Percentiles rank a stretch among this genome's conserved stretches.
phyloP scores from a whole-genome alignment of 2,329 filamentous ascomycete species.

The Lasiodiplodia gonubiensis region DNA sequence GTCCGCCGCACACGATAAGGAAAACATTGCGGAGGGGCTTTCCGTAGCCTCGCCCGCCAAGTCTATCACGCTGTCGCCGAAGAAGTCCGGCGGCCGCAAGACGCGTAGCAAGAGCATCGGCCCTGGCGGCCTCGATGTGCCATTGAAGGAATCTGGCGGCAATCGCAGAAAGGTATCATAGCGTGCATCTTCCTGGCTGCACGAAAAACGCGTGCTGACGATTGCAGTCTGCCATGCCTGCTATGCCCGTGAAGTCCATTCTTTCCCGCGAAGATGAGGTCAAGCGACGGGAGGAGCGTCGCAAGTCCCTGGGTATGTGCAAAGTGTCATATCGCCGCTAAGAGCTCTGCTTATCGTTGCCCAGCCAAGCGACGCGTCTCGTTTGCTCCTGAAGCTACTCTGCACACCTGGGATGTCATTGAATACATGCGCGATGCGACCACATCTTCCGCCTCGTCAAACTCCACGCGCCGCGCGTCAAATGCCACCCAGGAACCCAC shows the following conservation, averaged over 20 bases:
- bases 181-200: background rate
- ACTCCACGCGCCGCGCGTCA: constrained; percentile 76
- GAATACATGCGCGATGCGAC: constrained; percentile 89
- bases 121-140: constrained; percentile 82
- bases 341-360: constrained; percentile 23
- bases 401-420: constrained; percentile 96
- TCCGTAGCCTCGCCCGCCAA: constrained; percentile 38
- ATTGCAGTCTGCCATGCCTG: constrained; percentile 52
- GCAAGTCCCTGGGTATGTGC: constrained; percentile 77
- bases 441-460: constrained; percentile 71
- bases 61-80: constrained; percentile 38
- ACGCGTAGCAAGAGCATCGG: constrained; percentile 93
- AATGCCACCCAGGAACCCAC: constrained; percentile 53
- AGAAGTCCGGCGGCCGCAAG: constrained; percentile 39
- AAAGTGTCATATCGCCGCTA: background rate
- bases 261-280: constrained; percentile 64
- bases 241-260: constrained; percentile 58
- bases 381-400: constrained; percentile 93
- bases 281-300: constrained; percentile 78
- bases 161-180: constrained; percentile 76
- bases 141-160: constrained; percentile 72
- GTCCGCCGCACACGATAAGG: constrained; percentile 63
- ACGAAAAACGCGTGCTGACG: constrained; percentile 32
- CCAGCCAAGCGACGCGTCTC: constrained; percentile 86
- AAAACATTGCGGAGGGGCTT: constrained; percentile 65